A percentile compares a stretch with the other conserved stretches of the same genome.
These are phyloP conservation scores for Fusarium sp. DNA, from an alignment of 2,329 filamentous ascomycete genomes.

Conservation along the genomic window DNA sequence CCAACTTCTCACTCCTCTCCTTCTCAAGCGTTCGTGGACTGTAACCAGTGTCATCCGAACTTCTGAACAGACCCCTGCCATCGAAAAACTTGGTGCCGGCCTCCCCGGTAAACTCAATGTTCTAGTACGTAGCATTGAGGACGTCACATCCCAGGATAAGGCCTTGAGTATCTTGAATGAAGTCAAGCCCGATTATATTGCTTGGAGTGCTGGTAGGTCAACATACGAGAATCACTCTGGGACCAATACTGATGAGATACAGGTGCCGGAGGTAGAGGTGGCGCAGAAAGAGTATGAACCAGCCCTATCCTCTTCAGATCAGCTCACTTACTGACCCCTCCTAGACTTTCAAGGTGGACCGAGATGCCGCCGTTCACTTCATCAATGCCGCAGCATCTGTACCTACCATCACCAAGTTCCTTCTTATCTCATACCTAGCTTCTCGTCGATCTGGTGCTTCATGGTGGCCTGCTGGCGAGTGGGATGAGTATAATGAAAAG, in stretches of 20 bases:
- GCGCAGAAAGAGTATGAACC: slow-evolving; percentile 55
- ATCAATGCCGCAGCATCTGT: slow-evolving; percentile 67
- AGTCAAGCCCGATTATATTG: slow-evolving; percentile 71
- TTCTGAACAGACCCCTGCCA: slow-evolving; percentile 70
- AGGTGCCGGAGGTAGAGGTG: slow-evolving; percentile 70
- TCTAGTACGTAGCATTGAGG: slow-evolving; percentile 75
- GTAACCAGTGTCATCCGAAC: slow-evolving; percentile 83
- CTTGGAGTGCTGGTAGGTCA: slow-evolving; percentile 72
- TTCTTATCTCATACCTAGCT: slow-evolving; percentile 70
- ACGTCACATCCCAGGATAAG: slow-evolving; percentile 70
- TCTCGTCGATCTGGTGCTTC: slow-evolving; percentile 61
- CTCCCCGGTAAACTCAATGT: slow-evolving; percentile 73
- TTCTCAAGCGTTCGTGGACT: slow-evolving; percentile 78
- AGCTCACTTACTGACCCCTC: slow-evolving; percentile 16
- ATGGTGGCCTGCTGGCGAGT: slow-evolving; percentile 65
- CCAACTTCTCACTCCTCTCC: slow-evolving; percentile 77
- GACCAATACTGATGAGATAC: slow-evolving; percentile 13
- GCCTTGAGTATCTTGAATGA: slow-evolving; percentile 70
- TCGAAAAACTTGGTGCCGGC: slow-evolving; percentile 68
- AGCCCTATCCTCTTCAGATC: not conserved
- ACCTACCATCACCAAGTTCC: slow-evolving; percentile 67
- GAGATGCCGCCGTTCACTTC: slow-evolving; percentile 71
- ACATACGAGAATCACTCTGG: not conserved
- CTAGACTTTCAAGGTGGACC: slow-evolving; percentile 67
- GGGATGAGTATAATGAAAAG: slow-evolving; percentile 57